Conservation (phyloP, 805 yeast genomes). For the Candida chilensis region DNA sequence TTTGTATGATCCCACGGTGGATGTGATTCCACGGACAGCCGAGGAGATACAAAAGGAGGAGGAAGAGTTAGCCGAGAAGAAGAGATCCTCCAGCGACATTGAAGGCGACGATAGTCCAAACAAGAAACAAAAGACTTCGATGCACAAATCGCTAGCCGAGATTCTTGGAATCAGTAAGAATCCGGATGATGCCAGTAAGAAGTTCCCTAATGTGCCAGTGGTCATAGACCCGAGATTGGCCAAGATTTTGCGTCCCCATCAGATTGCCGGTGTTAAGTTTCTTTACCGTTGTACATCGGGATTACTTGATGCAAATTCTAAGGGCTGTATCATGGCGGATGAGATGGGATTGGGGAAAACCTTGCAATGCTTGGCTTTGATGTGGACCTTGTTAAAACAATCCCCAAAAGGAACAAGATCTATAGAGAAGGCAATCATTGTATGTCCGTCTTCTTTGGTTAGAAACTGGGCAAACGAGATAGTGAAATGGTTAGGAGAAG, state of each 20-base stretch:
- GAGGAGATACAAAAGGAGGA: slow-evolving; percentile 16
- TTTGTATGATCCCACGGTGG: slow-evolving; percentile 90
- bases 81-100: slow-evolving; percentile 3
- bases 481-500: slow-evolving; percentile 90
- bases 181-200: slow-evolving; percentile 37
- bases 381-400: slow-evolving; percentile 90
- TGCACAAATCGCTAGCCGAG: slow-evolving; percentile 68
- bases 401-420: slow-evolving; percentile 80
- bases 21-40: slow-evolving; percentile 29
- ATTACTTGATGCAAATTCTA: slow-evolving; percentile 68
- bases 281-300: slow-evolving; percentile 89
- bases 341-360: slow-evolving; percentile 96
- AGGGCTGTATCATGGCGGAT: slow-evolving; percentile 97
- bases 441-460: slow-evolving; percentile 91
- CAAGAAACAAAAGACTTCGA: slow-evolving; percentile 30
- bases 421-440: slow-evolving; percentile 84
- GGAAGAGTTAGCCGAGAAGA: slow-evolving; percentile 10
- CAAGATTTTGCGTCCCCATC: slow-evolving; percentile 88
- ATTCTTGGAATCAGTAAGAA: slow-evolving; percentile 61
- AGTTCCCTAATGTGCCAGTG: slow-evolving; percentile 84
- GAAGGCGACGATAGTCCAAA: slow-evolving; percentile 9
- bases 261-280: slow-evolving; percentile 90
- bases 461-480: slow-evolving; percentile 97
- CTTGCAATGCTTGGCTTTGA: slow-evolving; percentile 74
- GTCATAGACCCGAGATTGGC: slow-evolving; percentile 88